Evolutionary conservation across 2,329 filamentous ascomycete species (phyloP).

Genomic region (Curvularia verruculosa): DNA sequence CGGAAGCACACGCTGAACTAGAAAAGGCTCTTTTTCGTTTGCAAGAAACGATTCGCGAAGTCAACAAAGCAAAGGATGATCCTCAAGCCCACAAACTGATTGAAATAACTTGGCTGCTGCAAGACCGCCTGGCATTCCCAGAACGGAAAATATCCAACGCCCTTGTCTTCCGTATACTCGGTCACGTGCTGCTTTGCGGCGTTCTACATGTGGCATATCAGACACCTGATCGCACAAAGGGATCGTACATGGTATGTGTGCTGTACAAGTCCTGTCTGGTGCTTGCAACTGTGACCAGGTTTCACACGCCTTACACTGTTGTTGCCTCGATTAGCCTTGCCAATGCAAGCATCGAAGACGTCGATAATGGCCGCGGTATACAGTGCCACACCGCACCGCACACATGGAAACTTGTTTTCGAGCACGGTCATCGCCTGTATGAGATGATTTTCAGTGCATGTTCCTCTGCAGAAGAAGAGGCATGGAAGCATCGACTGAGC

Average conservation of each 20-base stretch:
- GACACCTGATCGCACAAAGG: constrained; percentile 68
- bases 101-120: constrained; percentile 82
- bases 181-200: constrained; percentile 81
- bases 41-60: constrained; percentile 75
- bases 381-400: constrained; percentile 86
- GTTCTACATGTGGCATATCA: constrained; percentile 85
- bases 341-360: constrained; percentile 70
- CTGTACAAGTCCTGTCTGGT: constrained; percentile 83
- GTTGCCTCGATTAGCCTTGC: constrained; percentile 74
- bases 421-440: constrained; percentile 75
- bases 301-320: constrained; percentile 72
- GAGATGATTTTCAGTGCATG: constrained; percentile 89
- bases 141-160: constrained; percentile 56
- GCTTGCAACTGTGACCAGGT: constrained; percentile 70
- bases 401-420: constrained; percentile 91
- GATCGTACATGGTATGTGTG: constrained; percentile 82
- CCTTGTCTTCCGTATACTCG: constrained; percentile 74
- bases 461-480: constrained; percentile 75
- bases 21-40: constrained; percentile 74
- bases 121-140: constrained; percentile 78
- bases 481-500: constrained; percentile 76
- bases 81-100: constrained; percentile 71
- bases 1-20: constrained; percentile 79
- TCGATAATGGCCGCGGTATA: constrained; percentile 77
- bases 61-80: constrained; percentile 85